Evolutionary conservation across 2,329 filamentous ascomycete species (phyloP), one percentile per base, ranked within the genome.

Genomic region (Scorias spongiosa): DNA sequence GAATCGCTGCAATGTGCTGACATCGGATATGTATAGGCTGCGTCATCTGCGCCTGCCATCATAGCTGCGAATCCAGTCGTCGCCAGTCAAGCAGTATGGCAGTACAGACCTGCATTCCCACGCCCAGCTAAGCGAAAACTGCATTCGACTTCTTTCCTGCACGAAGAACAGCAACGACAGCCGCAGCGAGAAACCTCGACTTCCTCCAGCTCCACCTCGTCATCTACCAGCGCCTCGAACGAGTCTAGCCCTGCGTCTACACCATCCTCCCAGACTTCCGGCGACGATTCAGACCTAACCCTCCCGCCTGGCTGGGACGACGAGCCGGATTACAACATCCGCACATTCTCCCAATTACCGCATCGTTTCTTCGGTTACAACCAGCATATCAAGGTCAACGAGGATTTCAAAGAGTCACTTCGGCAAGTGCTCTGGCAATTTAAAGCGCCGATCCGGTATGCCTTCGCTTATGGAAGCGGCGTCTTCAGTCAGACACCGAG

Each of bases 381-480:
- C 55, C 91, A 98, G 63, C 84, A 96, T 65, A 93, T 96, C 71
- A 73, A 86, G 47, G 93, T 96, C 58, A 93, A 96, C 59, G 80
- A 86, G 58, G 88, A 96, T 61, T 91, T 96, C 63, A 95, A 94
- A 58, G 84, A 95, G 63, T 81, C 81, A 10, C 66, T 98, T 55
- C 78, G 88, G 43, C 78, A 87, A 55, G 84, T 96, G 50, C 69
- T 95, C 17, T 91, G 87, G 76, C 78, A 93, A 56, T 96, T 98
- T 63, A 75, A 81, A 42, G 89, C 91, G 1, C 89, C 91, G 0
- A 93, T 98, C 52, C 79, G 88, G 44, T 96, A 96, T 67, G 89
- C 88, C 11, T 94, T 98, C 62, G 91, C 91, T 1, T 98, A 98
- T 59, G 91, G 91, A 17, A 96, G 89, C 5, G 91, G 91, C 3